Conservation (phyloP, 1,139 yeast species). For the Candida sp. region DNA sequence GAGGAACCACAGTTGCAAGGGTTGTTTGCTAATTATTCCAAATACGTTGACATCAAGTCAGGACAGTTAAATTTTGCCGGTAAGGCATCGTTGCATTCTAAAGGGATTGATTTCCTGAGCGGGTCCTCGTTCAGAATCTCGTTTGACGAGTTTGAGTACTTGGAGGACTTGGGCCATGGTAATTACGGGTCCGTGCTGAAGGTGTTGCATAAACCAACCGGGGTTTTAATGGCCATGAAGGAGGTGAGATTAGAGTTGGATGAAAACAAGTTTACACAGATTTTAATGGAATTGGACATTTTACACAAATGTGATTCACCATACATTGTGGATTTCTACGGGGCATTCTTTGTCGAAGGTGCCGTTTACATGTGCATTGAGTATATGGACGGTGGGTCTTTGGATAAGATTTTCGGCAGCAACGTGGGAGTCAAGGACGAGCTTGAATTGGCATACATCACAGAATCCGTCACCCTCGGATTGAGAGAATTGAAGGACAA, state of each 20-base stretch:
- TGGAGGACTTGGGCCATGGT: constrained; percentile 92
- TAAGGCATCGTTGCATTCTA: constrained; percentile 88
- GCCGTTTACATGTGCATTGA: constrained; percentile 99
- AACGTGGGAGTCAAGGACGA: constrained; percentile 81
- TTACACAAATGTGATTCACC: constrained; percentile 91
- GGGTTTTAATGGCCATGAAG: constrained; percentile 95
- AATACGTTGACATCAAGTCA: constrained; percentile 88
- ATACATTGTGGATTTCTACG: constrained; percentile 92
- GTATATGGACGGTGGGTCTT: constrained; percentile 97
- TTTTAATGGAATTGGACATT: constrained; percentile 93
- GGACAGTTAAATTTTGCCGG: constrained; percentile 94
- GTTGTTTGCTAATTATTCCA: constrained; percentile 80
- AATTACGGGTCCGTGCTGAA: constrained; percentile 96
- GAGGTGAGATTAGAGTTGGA: constrained; percentile 93
- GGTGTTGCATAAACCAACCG: constrained; percentile 94
- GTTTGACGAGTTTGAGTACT: constrained; percentile 80
- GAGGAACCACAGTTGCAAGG: constrained; percentile 42
- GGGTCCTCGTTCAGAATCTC: constrained; percentile 90
- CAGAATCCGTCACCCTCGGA: constrained; percentile 84
- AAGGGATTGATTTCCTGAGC: constrained; percentile 88
- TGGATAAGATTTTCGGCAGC: constrained; percentile 80
- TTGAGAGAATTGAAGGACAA: constrained; percentile 80
- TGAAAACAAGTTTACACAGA: constrained; percentile 90
- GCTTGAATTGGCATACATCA: constrained; percentile 73
- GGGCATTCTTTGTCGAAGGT: constrained; percentile 97